Evolutionary conservation across 257 asterid species (phyloP), one percentile per base, ranked within the genome.

Genomic region (Solanum chiquidenum): DNA sequence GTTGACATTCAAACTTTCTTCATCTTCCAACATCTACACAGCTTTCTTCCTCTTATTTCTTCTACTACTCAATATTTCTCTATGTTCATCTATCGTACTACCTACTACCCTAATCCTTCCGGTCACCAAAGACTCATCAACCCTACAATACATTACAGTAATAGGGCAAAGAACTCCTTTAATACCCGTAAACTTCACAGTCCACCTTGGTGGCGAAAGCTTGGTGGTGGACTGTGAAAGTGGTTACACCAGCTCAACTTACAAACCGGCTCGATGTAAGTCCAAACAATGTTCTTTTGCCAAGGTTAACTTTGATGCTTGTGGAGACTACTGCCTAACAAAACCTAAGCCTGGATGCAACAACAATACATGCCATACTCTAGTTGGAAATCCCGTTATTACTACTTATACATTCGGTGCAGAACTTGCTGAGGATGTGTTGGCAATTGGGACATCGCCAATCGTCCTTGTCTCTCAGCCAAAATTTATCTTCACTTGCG

Each of bases 221-320:
- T 95, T 16, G 98, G 98, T 0, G 98, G 92, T 93, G 46, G 96
- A 95, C 40, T 95, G 98, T 88, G 98, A 94, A 8, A 88, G 55
- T 40, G 86, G 88, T 90, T 95, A 93, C 25, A 1, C 20, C 3
- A 72, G 44, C 44, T 74, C 52, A 74, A 74, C 82, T 74, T 21
- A 74, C 49, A 21, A 90, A 89, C 2, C 97, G 4, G 94, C 84
- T n/a, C 92, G 87, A 5, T 95, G 98, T 71, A 87, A 94, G 1
- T 91, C 98, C 1, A 92, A 96, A 23, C 92, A 90, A 29, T 95
- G 98, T 90, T 83, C 93, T 7, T 86, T 91, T 5, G 95, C 97
- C 29, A 37, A 87, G 4, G 38, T 13, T 13, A 2, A 13, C 2
- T 74, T 88, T 23, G 55, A 62, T 5, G 62, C 85, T 5, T 94